A percentile compares a stretch with the other conserved stretches of the same genome.
These are phyloP conservation scores for Colletotrichum lentis DNA, from an alignment of 2,329 filamentous ascomycete species.

Conservation along the genomic window DNA sequence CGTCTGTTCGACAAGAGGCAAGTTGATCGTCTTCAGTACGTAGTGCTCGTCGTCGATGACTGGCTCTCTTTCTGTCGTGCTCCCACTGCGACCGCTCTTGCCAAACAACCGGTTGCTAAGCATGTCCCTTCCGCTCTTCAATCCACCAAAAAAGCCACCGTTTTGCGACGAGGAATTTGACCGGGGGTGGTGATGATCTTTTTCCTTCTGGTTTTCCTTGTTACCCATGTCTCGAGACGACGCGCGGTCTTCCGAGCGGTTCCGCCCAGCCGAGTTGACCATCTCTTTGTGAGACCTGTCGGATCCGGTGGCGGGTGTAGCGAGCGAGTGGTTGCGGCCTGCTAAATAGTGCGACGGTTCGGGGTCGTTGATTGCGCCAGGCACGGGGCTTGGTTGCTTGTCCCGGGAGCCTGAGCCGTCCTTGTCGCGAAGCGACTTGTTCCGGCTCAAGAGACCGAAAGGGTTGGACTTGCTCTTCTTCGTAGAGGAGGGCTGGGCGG, in stretches of 20 bases:
- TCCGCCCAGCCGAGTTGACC: slow-evolving; percentile 71
- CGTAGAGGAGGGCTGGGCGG: slow-evolving; percentile 42
- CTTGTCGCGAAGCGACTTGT: slow-evolving; percentile 60
- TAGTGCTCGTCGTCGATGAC: slow-evolving; percentile 84
- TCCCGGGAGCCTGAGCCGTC: slow-evolving; percentile 50
- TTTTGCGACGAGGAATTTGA: slow-evolving; percentile 64
- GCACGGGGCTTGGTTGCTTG: slow-evolving; percentile 41
- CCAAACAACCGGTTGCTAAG: slow-evolving; percentile 85
- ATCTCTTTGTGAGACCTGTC: slow-evolving; percentile 75
- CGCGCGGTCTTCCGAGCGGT: slow-evolving; percentile 76
- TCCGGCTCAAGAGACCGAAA: slow-evolving; percentile 62
- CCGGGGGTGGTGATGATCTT: slow-evolving; percentile 50
- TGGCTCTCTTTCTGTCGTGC: slow-evolving; percentile 70
- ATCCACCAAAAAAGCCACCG: slow-evolving; percentile 74
- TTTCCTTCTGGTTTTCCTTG: slow-evolving; percentile 46
- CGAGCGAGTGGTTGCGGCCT: slow-evolving; percentile 55
- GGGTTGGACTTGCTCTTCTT: slow-evolving; percentile 64
- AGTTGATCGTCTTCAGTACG: slow-evolving; percentile 82
- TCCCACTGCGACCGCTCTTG: slow-evolving; percentile 77
- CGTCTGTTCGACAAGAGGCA: slow-evolving; percentile 87
- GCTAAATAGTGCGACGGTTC: slow-evolving; percentile 49
- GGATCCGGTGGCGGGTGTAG: slow-evolving; percentile 69
- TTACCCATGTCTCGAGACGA: slow-evolving; percentile 55
- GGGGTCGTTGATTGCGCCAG: slow-evolving; percentile 47
- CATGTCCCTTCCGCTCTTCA: slow-evolving; percentile 80